A percentile compares a stretch with the other conserved stretches of the same genome.
phyloP scores from a whole-genome alignment of 345 rosid species.

The Brassica nigra region DNA sequence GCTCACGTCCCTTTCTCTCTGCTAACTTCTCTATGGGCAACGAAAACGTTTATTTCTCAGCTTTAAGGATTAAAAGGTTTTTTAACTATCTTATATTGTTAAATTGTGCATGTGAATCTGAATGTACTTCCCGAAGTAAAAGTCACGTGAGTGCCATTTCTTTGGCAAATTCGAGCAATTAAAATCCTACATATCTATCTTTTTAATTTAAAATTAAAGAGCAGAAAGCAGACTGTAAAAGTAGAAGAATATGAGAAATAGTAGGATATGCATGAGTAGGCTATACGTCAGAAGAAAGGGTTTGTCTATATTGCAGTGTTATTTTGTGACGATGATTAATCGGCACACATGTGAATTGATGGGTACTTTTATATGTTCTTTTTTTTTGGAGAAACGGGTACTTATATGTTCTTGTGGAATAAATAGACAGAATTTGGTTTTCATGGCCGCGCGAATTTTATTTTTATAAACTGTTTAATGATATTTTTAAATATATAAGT shows the following conservation, averaged over 20 bases:
- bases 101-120: conserved; percentile 36
- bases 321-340: conserved; percentile 32
- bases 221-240: conserved; percentile 23
- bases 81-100: not conserved
- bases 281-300: conserved; percentile 14
- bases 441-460: too few species aligned
- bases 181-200: not conserved
- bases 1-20: conserved; percentile 35
- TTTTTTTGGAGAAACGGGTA: too few species aligned
- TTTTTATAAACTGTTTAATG: too few species aligned
- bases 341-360: conserved; percentile 42
- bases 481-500: too few species aligned
- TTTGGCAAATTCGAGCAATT: conserved; percentile 24
- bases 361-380: conserved; percentile 35
- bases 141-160: conserved; percentile 36
- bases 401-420: conserved; percentile 24
- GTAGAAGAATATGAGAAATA: conserved; percentile 18
- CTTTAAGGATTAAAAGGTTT: conserved; percentile 29
- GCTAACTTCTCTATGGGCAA: conserved; percentile 7
- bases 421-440: not conserved
- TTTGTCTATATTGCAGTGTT: conserved; percentile 18
- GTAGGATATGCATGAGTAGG: conserved; percentile 16
- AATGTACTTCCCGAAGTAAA: conserved; percentile 25
- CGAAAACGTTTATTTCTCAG: conserved; percentile 15
- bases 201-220: not conserved